A percentile compares a stretch with the other conserved stretches of the same genome.
phyloP scores from a whole-genome alignment of 2,329 filamentous ascomycete species.

The Sporothrix dimorphospora region DNA sequence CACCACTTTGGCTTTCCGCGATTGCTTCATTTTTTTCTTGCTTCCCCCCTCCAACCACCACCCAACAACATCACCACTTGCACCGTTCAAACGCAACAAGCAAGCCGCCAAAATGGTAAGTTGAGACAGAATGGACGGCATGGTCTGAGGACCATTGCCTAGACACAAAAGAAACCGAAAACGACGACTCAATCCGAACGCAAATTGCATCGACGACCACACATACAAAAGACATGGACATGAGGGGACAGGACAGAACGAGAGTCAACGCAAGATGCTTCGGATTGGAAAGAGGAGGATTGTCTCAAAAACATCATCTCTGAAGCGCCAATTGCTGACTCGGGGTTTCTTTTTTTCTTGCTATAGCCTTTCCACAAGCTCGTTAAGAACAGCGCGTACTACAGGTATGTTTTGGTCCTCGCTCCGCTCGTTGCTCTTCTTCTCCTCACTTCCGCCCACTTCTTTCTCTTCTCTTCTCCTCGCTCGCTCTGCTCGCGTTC shows the following conservation, averaged over 20 bases:
- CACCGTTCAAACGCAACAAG: constrained; percentile 43
- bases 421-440: neutral
- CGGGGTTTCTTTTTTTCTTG: constrained; percentile 60
- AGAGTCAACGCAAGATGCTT: constrained; percentile 99
- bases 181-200: constrained; percentile 21
- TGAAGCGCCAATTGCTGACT: constrained; percentile 99
- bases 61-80: constrained; percentile 41
- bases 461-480: neutral
- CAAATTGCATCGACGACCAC: neutral
- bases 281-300: constrained; percentile 63
- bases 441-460: neutral
- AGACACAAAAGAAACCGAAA: neutral
- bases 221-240: neutral
- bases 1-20: neutral
- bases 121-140: constrained; percentile 45
- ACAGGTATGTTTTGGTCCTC: constrained; percentile 64
- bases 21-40: constrained; percentile 34
- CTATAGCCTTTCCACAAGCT: constrained; percentile 85
- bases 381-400: constrained; percentile 98
- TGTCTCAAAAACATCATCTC: constrained; percentile 48
- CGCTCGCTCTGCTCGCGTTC: neutral
- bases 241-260: constrained; percentile 25
- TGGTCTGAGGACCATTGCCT: constrained; percentile 33
- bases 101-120: constrained; percentile 71
- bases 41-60: constrained; percentile 41